Evolutionary conservation across 306 rosid species (phyloP).

Genomic region (Lupinus albus): DNA sequence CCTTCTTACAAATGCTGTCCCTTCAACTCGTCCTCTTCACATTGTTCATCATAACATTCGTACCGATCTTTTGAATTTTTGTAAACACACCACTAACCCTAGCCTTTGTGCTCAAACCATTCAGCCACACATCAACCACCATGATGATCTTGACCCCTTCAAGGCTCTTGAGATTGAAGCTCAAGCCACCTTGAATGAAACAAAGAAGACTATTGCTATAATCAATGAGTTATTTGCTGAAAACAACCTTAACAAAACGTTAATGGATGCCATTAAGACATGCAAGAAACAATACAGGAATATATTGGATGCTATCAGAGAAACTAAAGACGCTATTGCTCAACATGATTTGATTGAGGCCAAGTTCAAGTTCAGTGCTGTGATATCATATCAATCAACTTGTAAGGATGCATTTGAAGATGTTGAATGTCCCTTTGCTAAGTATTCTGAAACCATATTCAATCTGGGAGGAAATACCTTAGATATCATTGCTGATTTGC

Average conservation of each 20-base stretch:
- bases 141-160: background rate
- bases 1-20: too few relatives aligned
- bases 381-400: slow-evolving; percentile 14
- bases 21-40: background rate
- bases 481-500: slow-evolving; percentile 33
- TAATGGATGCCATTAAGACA: background rate
- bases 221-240: background rate
- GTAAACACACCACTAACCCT: slow-evolving; percentile 20
- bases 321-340: background rate
- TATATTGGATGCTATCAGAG: slow-evolving; percentile 34
- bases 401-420: slow-evolving; percentile 38
- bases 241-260: rapidly evolving
- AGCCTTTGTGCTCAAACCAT: slow-evolving; percentile 30
- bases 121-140: background rate
- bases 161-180: slow-evolving; percentile 26
- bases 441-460: slow-evolving; percentile 4
- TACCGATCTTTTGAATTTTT: background rate
- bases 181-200: background rate
- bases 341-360: background rate
- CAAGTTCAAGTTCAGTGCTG: slow-evolving; percentile 28
- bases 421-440: background rate
- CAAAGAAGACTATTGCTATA: background rate
- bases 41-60: background rate
- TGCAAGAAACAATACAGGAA: slow-evolving; percentile 30
- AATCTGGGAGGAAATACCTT: slow-evolving; percentile 42